Conservation (phyloP, 2,329 filamentous ascomycete species). For the Podosphaera xanthii region DNA sequence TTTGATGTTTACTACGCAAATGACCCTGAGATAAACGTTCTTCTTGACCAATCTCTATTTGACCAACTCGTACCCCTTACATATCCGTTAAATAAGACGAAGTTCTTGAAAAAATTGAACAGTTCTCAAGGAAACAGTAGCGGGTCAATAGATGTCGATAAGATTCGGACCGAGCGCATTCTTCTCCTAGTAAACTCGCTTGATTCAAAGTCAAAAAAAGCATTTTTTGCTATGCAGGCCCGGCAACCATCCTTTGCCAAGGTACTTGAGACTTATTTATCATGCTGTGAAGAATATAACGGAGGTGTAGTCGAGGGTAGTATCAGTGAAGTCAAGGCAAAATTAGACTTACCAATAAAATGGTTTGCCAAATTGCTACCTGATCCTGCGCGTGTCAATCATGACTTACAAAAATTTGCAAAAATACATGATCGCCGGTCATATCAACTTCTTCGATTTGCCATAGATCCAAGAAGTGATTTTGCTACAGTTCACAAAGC, state of each 20-base stretch:
- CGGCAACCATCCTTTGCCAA: constrained; percentile 54
- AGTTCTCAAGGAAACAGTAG: constrained; percentile 26
- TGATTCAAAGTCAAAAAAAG: constrained; percentile 55
- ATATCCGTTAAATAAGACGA: constrained; percentile 50
- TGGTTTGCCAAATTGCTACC: constrained; percentile 55
- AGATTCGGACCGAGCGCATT: constrained; percentile 63
- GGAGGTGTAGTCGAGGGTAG: constrained; percentile 61
- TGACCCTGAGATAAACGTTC: constrained; percentile 61
- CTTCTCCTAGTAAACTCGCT: constrained; percentile 60
- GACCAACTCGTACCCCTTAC: constrained; percentile 76
- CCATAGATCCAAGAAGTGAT: constrained; percentile 66
- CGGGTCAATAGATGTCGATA: constrained; percentile 41
- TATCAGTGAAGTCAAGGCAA: constrained; percentile 40
- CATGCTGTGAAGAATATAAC: constrained; percentile 74
- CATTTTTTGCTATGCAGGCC: constrained; percentile 69
- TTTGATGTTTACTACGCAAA: constrained; percentile 81
- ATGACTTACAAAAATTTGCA: constrained; percentile 73
- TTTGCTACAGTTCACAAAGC: constrained; percentile 80
- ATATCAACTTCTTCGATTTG: constrained; percentile 74
- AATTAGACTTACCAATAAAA: constrained; percentile 49
- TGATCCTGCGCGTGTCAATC: constrained; percentile 45
- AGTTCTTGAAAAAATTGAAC: constrained; percentile 26
- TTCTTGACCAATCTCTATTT: constrained; percentile 66
- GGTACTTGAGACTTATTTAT: constrained; percentile 53
- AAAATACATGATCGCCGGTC: constrained; percentile 74